Conservation (phyloP, 129 eudicot genomes). For the Dittrichia graveolens region DNA sequence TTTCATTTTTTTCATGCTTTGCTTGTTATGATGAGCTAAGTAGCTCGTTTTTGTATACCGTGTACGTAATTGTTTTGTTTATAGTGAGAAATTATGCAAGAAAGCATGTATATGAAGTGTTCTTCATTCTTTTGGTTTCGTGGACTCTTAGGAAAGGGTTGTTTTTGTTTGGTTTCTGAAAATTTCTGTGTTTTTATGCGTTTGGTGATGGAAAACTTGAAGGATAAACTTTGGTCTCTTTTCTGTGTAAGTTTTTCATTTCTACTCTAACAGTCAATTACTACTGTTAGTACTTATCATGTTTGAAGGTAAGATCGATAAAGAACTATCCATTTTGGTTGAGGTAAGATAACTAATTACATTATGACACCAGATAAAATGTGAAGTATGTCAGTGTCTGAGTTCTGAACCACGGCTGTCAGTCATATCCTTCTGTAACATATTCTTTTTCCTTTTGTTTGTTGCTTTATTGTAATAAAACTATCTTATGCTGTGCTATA, state of each 20-base stretch:
- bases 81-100: slow-evolving; percentile 28
- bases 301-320: neutral
- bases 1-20: too few species aligned
- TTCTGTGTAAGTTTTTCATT: slow-evolving; percentile 36
- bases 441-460: neutral
- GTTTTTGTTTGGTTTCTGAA: slow-evolving; percentile 30
- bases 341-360: slow-evolving; percentile 10
- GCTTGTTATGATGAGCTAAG: too few species aligned
- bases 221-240: slow-evolving; percentile 32
- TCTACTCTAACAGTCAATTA: neutral
- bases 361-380: slow-evolving; percentile 1
- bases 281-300: neutral
- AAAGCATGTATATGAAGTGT: slow-evolving; percentile 24
- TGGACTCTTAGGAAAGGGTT: slow-evolving; percentile 29
- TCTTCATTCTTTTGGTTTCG: slow-evolving; percentile 20
- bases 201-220: slow-evolving; percentile 32
- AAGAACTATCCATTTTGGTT: neutral
- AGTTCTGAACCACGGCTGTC: slow-evolving; percentile 7
- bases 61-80: slow-evolving; percentile 18
- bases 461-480: neutral
- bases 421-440: neutral
- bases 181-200: slow-evolving; percentile 17
- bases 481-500: neutral
- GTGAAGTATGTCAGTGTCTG: neutral
- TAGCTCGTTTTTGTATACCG: neutral